Base-by-base conservation (phyloP, 2,329 filamentous ascomycete species). In the Lecanoromycetidae sp. region DNA sequence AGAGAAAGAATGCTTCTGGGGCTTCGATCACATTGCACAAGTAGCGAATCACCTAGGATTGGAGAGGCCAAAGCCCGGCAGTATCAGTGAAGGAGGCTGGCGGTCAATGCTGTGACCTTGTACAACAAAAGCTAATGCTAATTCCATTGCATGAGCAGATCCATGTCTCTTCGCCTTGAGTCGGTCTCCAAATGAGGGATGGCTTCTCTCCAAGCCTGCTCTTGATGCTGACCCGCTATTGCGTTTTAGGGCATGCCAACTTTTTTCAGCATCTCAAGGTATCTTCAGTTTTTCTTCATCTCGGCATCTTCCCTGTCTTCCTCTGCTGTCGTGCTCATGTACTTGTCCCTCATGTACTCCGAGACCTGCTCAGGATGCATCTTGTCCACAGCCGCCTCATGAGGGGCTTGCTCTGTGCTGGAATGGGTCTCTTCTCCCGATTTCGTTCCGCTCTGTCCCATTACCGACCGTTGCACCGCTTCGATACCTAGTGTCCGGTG, bases 311-410 rank as follows among this genome's bases (percentile, higher is more conserved):
- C 27, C n/a, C 35, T 17, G 37, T 26, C 23, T 23, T 30, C 34
- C 37, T 78, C 69, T 70, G 86, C 87, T 0, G 80, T 82, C 0
- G 66, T 60, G 38, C 57, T 66, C 72, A 86, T 87, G 73, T 87
- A 88, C 64, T 82, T 69, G 34, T 63, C 65, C 30, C 84, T 76
- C 56, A 90, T 77, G 62, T 75, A 80, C 61, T 87, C 81, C 23
- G 76, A 79, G 56, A 88, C 84, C 61, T 82, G 71, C 64, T 86
- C 81, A 61, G 91, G 86, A 69, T 90, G 88, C 57, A 81, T 82
- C 66, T 93, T 85, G 67, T 93, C 86, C 17, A 79, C 60, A 4
- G 85, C 85, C 42, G 64, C 71, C 20, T 46, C 26, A 22, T 40
- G 37, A n/a, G n/a, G n/a, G 29, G 25, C 34, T 6, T 39, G 26